Evolutionary conservation across 331 rosid species (phyloP).

Genomic region (Malus hybrid): DNA sequence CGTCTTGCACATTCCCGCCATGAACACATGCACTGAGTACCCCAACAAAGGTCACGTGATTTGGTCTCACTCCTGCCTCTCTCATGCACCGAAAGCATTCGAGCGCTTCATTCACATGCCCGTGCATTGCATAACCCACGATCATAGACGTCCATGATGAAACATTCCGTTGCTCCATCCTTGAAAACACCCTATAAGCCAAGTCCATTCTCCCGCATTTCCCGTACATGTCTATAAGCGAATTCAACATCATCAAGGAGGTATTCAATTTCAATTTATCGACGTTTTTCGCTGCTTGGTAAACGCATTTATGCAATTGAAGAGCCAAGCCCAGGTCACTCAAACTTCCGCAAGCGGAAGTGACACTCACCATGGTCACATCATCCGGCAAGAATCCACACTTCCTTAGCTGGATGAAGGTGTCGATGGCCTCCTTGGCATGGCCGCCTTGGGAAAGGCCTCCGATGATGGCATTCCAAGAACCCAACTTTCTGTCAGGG

Average conservation of each 20-base stretch:
- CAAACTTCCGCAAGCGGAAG: constrained; percentile 62
- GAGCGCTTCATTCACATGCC: constrained; percentile 57
- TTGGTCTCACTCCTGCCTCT: constrained; percentile 53
- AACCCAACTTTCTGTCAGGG: constrained; percentile 54
- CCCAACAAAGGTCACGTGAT: constrained; percentile 63
- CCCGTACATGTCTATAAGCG: constrained; percentile 77
- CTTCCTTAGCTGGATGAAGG: constrained; percentile 39
- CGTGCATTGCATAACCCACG: constrained; percentile 73
- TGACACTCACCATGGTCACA: constrained; percentile 54
- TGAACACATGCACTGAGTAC: constrained; percentile 77
- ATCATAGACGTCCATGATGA: constrained; percentile 82
- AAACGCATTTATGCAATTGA: constrained; percentile 59
- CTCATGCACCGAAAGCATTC: constrained; percentile 52
- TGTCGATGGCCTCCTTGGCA: constrained; percentile 41
- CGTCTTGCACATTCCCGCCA: constrained; percentile 58
- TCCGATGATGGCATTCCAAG: constrained; percentile 65
- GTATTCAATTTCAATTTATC: constrained; percentile 28
- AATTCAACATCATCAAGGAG: constrained; percentile 37
- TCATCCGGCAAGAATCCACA: constrained; percentile 52
- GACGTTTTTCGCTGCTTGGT: constrained; percentile 26
- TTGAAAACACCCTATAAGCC: constrained; percentile 45
- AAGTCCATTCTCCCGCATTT: constrained; percentile 78
- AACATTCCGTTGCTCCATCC: constrained; percentile 45
- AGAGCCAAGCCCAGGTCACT: constrained; percentile 48
- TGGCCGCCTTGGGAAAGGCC: constrained; percentile 58